Evolutionary conservation across 2,329 filamentous ascomycete species (phyloP).

Genomic region (Karstenula rhodostoma): DNA sequence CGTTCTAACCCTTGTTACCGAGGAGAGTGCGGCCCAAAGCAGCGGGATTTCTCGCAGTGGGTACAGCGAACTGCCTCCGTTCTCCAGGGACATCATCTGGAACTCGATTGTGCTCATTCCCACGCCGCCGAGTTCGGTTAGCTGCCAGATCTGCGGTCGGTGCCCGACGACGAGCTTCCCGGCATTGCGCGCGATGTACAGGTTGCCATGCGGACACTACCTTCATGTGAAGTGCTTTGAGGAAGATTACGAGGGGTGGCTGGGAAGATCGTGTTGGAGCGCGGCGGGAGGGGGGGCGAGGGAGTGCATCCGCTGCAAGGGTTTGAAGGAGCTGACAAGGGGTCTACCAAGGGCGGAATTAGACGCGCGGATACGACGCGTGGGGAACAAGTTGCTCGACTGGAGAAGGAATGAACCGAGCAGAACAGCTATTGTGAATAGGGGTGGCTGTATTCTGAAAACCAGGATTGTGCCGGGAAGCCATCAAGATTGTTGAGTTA

Average conservation of each 20-base stretch:
- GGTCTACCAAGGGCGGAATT: not conserved
- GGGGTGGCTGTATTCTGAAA: too few relatives aligned
- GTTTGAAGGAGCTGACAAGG: not conserved
- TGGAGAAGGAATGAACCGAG: not conserved
- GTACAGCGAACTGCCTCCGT: not conserved
- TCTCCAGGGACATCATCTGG: not conserved
- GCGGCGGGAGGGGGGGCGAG: not conserved
- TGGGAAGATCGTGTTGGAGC: not conserved
- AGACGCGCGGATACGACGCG: not conserved
- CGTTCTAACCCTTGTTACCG: not conserved
- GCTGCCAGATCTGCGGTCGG: not conserved
- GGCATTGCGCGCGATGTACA: not conserved
- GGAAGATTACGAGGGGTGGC: not conserved
- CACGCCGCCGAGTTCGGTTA: not conserved
- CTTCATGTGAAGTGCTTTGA: conserved; percentile 3
- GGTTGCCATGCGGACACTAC: not conserved
- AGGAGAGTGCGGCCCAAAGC: not conserved
- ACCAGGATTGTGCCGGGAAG: not conserved
- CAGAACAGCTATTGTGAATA: too few relatives aligned
- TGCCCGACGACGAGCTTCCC: not conserved
- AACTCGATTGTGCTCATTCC: not conserved
- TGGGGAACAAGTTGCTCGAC: not conserved
- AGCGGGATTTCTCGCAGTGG: not conserved
- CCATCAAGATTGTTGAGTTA: not conserved
- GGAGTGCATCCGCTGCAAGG: conserved; percentile 4